These are phyloP conservation scores for Cryptosporidium baileyi DNA, from an alignment of 169 alveolate species.

Conservation along the genomic window DNA sequence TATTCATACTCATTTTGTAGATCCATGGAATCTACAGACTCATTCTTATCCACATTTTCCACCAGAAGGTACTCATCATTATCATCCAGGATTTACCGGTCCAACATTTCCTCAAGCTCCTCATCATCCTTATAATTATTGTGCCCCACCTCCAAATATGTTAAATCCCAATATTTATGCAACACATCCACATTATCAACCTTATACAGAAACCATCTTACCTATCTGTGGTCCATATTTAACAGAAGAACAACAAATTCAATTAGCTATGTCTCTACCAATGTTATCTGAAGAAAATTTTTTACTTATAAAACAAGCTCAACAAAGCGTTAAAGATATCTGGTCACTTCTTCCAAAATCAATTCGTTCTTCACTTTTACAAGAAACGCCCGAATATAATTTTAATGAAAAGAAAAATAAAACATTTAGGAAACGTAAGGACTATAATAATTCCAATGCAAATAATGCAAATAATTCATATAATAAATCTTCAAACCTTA, in stretches of 20 bases:
- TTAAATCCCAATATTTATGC: neutral
- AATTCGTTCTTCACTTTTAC: constrained; percentile 31
- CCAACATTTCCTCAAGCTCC: constrained; percentile 10
- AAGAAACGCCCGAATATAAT: constrained; percentile 28
- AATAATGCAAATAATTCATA: neutral
- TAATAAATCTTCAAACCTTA: constrained; percentile 34
- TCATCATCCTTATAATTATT: constrained; percentile 26
- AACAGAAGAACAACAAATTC: constrained; percentile 51
- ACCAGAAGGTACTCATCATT: constrained; percentile 1
- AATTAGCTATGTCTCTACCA: constrained; percentile 55
- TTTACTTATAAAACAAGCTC: constrained; percentile 37
- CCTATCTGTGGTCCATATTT: constrained; percentile 66
- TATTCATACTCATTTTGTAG: constrained; percentile 1
- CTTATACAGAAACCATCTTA: constrained; percentile 16
- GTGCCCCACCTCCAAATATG: constrained; percentile 12
- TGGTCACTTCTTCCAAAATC: constrained; percentile 54
- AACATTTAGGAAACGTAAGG: constrained; percentile 35
- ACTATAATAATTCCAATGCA: neutral
- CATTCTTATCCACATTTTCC: constrained; percentile 7
- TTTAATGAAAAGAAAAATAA: constrained; percentile 9
- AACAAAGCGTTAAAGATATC: constrained; percentile 62
- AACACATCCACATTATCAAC: constrained; percentile 26
- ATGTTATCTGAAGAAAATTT: constrained; percentile 54
- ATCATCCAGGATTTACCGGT: constrained; percentile 24
- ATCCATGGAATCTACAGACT: constrained; percentile 27